These are phyloP conservation scores for Penicillium palitans DNA, from an alignment of 2,329 filamentous ascomycete species.

Conservation along the genomic window DNA sequence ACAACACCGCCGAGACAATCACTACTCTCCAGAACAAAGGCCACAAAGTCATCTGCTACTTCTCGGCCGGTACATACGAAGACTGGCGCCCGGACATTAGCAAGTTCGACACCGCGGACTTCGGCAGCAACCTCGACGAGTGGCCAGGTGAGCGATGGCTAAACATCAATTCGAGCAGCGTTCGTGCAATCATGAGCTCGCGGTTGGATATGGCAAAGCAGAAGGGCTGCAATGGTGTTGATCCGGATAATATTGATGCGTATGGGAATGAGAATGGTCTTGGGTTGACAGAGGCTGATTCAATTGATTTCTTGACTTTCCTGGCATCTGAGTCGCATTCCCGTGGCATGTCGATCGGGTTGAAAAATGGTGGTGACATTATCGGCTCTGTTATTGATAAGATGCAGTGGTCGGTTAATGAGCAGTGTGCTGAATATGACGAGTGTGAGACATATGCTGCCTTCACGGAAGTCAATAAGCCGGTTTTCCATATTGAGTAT, in stretches of 20 bases:
- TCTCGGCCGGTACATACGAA: constrained; percentile 70
- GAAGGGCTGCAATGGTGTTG: constrained; percentile 68
- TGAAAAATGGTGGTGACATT: constrained; percentile 68
- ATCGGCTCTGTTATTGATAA: constrained; percentile 52
- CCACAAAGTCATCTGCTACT: constrained; percentile 71
- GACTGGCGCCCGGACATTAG: constrained; percentile 59
- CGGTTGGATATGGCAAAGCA: constrained; percentile 59
- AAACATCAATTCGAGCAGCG: constrained; percentile 56
- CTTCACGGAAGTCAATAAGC: constrained; percentile 63
- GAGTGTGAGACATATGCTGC: constrained; percentile 61
- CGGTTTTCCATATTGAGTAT: constrained; percentile 74
- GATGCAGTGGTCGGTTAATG: constrained; percentile 68
- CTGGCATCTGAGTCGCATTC: constrained; percentile 56
- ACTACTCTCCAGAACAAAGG: constrained; percentile 50
- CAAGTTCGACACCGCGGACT: constrained; percentile 56
- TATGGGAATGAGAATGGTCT: constrained; percentile 67
- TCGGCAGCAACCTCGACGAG: constrained; percentile 60
- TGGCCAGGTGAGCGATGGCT: constrained; percentile 71
- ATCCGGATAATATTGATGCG: constrained; percentile 70
- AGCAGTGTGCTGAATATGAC: constrained; percentile 63
- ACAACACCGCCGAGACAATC: constrained; percentile 52
- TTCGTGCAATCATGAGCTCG: constrained; percentile 63
- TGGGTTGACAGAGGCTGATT: constrained; percentile 58
- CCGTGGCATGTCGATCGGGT: constrained; percentile 61
- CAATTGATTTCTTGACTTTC: constrained; percentile 61